Conservation (phyloP, 192 early-diverging fungal genomes). For the Dissophora ornata region DNA sequence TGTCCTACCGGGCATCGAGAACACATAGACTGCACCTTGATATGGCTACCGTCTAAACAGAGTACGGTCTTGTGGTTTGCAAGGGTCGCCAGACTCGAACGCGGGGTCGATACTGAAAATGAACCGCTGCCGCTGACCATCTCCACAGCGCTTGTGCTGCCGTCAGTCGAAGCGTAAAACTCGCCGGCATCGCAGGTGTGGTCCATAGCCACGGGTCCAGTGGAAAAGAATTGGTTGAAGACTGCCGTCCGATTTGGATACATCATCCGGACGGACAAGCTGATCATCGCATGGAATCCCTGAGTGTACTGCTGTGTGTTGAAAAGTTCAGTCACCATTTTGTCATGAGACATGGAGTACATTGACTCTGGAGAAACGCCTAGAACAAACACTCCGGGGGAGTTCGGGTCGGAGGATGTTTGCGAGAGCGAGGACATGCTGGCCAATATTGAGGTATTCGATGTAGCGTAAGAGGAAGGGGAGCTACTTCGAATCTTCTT, state of each 20-base stretch:
- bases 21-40: slow-evolving; percentile 28
- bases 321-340: slow-evolving; percentile 24
- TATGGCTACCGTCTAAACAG: slow-evolving; percentile 16
- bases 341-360: slow-evolving; percentile 19
- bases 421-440: slow-evolving; percentile 6
- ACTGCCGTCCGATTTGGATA: slow-evolving; percentile 24
- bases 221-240: slow-evolving; percentile 25
- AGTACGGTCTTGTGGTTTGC: slow-evolving; percentile 11
- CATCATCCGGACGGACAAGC: slow-evolving; percentile 38
- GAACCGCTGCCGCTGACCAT: not conserved
- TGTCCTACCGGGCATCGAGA: slow-evolving; percentile 12
- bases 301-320: slow-evolving; percentile 42
- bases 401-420: slow-evolving; percentile 5
- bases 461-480: no score
- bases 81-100: not conserved
- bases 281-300: slow-evolving; percentile 38
- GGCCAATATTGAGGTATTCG: not conserved
- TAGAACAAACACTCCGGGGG: slow-evolving; percentile 40
- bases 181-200: slow-evolving; percentile 25
- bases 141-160: not conserved
- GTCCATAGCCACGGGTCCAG: slow-evolving; percentile 23
- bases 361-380: slow-evolving; percentile 28
- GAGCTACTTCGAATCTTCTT: slow-evolving; percentile 9
- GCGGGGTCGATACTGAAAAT: not conserved
- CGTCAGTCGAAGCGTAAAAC: slow-evolving; percentile 10